Evolutionary conservation across 495 filamentous ascomycete species (phyloP).

Genomic region (Aspergillus sparsus): DNA sequence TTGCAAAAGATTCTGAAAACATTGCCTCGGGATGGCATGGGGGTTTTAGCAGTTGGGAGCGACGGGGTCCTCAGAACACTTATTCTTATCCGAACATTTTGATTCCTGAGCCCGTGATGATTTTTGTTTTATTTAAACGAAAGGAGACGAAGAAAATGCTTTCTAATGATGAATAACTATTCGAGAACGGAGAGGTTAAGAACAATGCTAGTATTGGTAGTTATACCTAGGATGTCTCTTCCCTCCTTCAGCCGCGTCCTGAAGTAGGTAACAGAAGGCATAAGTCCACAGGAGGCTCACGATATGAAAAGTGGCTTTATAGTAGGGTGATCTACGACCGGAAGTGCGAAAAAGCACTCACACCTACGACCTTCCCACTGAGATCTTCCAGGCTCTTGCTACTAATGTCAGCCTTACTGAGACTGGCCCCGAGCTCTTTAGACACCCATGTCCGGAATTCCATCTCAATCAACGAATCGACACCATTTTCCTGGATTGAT

Average conservation of each 20-base stretch:
- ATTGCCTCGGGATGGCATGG: neutral
- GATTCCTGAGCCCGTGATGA: too few relatives aligned
- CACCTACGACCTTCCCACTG: neutral
- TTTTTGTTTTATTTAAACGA: too few relatives aligned
- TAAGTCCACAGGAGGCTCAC: too few relatives aligned
- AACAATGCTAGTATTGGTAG: too few relatives aligned
- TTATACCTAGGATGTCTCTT: too few relatives aligned
- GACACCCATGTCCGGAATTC: neutral
- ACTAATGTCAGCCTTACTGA: neutral
- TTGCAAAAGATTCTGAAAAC: neutral
- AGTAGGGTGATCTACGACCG: too few relatives aligned
- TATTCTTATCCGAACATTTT: neutral
- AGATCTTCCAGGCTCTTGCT: neutral
- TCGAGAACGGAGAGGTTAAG: too few relatives aligned
- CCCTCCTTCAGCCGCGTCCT: too few relatives aligned
- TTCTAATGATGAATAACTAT: too few relatives aligned
- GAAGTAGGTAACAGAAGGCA: too few relatives aligned
- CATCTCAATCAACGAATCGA: neutral
- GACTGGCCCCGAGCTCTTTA: neutral
- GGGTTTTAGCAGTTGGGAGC: neutral
- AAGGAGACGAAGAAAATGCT: too few relatives aligned
- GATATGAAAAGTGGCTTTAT: too few relatives aligned
- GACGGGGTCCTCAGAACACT: conserved; percentile 13
- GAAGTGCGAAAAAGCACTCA: neutral
- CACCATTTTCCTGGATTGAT: neutral